Percentiles rank a stretch among this genome's conserved stretches.
Evolutionary conservation across 225 moss, liverwort and hornwort genomes (phyloP).

Genomic region (Asterella californica): DNA sequence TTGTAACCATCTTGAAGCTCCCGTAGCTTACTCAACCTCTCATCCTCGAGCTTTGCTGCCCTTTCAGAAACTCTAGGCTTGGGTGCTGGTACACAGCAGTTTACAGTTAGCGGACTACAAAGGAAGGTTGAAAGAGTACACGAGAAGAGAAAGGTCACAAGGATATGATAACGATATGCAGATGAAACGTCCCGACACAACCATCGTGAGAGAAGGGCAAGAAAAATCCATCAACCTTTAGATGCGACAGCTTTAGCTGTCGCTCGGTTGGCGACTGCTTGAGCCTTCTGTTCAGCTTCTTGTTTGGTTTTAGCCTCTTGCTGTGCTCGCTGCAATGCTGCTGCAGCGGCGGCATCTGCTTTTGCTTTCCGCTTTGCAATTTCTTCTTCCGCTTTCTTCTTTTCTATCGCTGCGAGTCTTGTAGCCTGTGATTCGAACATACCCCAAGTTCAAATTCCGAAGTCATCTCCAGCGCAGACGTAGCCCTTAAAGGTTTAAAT

Average conservation of each 20-base stretch:
- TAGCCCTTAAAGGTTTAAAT: not conserved
- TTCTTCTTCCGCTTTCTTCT: conserved; percentile 61
- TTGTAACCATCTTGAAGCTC: conserved; percentile 57
- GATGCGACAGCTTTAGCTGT: conserved; percentile 2
- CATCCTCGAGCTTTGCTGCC: conserved; percentile 67
- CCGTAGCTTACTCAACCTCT: conserved; percentile 52
- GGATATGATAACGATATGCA: not conserved
- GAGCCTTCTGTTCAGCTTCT: conserved; percentile 40
- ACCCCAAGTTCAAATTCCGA: not conserved
- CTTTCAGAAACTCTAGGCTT: conserved; percentile 68
- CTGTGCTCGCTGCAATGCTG: conserved; percentile 67
- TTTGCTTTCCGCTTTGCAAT: conserved; percentile 66
- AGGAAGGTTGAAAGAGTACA: not conserved
- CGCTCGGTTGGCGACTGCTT: conserved; percentile 5
- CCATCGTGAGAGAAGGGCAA: too few relatives aligned
- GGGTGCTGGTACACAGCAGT: conserved; percentile 35
- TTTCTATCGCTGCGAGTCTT: conserved; percentile 52
- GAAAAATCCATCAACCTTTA: not conserved
- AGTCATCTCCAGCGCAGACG: not conserved
- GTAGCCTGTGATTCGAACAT: conserved; percentile 32
- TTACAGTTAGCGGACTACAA: not conserved
- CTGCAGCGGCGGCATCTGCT: conserved; percentile 70
- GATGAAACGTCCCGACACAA: not conserved
- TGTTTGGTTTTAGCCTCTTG: conserved; percentile 50
- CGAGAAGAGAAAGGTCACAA: not conserved